phyloP scores from a whole-genome alignment of 768 basidiomycete species.

The Serendipita indica region DNA sequence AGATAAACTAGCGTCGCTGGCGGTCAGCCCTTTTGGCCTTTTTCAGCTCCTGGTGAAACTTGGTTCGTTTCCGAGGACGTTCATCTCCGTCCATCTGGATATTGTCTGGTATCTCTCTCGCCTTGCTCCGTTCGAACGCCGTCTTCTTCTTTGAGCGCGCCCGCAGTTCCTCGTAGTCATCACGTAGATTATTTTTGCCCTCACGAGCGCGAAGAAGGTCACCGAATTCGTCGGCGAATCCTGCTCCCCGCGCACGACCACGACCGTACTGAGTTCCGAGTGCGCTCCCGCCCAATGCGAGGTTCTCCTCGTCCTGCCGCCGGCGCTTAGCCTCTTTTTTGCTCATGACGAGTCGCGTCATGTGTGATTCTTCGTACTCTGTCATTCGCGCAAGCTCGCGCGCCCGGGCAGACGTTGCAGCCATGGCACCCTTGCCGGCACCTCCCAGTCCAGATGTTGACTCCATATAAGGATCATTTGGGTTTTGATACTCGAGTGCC shows the following conservation, averaged over 20 bases:
- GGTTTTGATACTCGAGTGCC: constrained; percentile 35
- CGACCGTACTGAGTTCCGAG: constrained; percentile 19
- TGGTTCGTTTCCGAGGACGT: constrained; percentile 1
- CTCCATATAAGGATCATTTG: constrained; percentile 52
- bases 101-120: not conserved
- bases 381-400: constrained; percentile 65
- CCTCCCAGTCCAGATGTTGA: constrained; percentile 55
- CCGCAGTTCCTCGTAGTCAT: constrained; percentile 74
- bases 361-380: constrained; percentile 90
- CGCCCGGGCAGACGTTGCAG: constrained; percentile 50
- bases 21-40: not conserved
- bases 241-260: constrained; percentile 43
- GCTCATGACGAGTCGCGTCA: constrained; percentile 77
- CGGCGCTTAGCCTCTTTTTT: constrained; percentile 70
- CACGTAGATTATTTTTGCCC: constrained; percentile 30
- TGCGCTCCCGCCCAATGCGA: constrained; percentile 65
- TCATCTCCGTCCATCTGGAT: not conserved
- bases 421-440: constrained; percentile 25
- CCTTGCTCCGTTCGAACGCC: constrained; percentile 34
- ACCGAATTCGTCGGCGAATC: constrained; percentile 70
- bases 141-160: constrained; percentile 47
- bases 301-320: constrained; percentile 65
- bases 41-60: not conserved
- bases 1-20: not conserved
- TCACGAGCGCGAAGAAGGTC: constrained; percentile 57